A percentile compares a stretch with the other conserved stretches of the same genome.
phyloP scores from a whole-genome alignment of 306 rosid genomes.

The Phaseolus lunatus region DNA sequence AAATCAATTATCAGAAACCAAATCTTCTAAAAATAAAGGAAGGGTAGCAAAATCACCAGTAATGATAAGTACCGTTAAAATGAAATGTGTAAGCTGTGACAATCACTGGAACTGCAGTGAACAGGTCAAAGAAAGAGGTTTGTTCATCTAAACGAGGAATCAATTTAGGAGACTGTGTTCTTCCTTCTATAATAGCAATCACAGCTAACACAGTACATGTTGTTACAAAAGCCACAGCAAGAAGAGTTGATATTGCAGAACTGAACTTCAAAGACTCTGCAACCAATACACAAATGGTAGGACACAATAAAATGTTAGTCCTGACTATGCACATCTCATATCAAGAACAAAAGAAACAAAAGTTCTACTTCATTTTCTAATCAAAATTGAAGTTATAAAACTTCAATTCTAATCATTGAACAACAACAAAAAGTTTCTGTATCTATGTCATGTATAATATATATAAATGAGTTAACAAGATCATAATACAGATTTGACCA shows the following conservation, averaged over 20 bases:
- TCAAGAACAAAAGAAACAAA: neutral
- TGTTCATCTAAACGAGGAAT: slow-evolving; percentile 68
- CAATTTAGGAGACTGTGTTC: slow-evolving; percentile 65
- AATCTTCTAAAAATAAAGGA: neutral
- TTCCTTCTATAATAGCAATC: slow-evolving; percentile 66
- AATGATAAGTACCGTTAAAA: slow-evolving; percentile 66
- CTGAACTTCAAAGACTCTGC: slow-evolving; percentile 83
- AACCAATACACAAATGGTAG: neutral
- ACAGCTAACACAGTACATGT: slow-evolving; percentile 79
- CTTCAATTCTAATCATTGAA: neutral
- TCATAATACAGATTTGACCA: neutral
- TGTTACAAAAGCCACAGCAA: slow-evolving; percentile 86
- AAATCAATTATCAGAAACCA: neutral
- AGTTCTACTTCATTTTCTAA: neutral
- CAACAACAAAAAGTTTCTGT: neutral
- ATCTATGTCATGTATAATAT: too few species aligned
- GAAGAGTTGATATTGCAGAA: slow-evolving; percentile 74
- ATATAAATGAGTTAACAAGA: neutral
- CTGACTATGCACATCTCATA: neutral
- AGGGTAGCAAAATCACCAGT: slow-evolving; percentile 1
- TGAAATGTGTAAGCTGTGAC: slow-evolving; percentile 98
- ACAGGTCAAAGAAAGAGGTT: slow-evolving; percentile 83
- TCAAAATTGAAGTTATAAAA: neutral
- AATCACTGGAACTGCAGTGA: slow-evolving; percentile 89
- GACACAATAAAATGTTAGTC: slow-evolving; percentile 6